phyloP scores from a whole-genome alignment of 441 rosid genomes.

The Populus hybrid region DNA sequence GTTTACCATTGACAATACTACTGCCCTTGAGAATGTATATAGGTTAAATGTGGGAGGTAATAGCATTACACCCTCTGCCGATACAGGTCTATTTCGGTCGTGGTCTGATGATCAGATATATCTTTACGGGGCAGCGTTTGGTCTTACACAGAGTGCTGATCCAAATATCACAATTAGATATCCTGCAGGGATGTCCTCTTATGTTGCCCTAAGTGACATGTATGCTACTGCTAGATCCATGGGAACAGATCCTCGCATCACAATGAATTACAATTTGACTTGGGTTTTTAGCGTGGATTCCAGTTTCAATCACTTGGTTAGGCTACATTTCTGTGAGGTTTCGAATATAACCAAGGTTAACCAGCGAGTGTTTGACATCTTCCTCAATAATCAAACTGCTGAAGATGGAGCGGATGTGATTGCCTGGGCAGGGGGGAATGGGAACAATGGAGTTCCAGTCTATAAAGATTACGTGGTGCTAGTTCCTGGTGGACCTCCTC shows the following conservation, averaged over 20 bases:
- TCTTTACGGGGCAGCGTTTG: conserved; percentile 58
- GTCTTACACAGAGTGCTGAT: conserved; percentile 49
- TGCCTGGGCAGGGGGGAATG: conserved; percentile 35
- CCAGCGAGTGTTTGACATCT: conserved; percentile 68
- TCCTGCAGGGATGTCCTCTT: conserved; percentile 49
- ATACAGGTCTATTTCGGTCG: conserved; percentile 72
- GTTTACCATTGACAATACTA: conserved; percentile 47
- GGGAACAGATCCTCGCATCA: conserved; percentile 55
- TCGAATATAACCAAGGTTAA: conserved; percentile 37
- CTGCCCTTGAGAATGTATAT: conserved; percentile 81
- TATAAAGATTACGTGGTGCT: conserved; percentile 55
- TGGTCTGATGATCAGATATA: conserved; percentile 80
- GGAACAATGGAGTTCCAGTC: conserved; percentile 40
- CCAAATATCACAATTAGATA: conserved; percentile 42
- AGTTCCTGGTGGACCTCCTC: conserved; percentile 42
- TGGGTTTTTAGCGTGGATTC: conserved; percentile 84
- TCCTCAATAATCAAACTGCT: conserved; percentile 70
- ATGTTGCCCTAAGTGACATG: conserved; percentile 64
- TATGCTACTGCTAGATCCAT: conserved; percentile 77
- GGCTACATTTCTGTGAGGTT: conserved; percentile 95
- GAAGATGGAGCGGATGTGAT: conserved; percentile 45
- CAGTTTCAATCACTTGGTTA: conserved; percentile 68
- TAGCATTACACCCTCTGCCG: conserved; percentile 65
- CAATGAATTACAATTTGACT: conserved; percentile 61
- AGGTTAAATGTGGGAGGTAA: conserved; percentile 89